phyloP scores from a whole-genome alignment of 2,329 filamentous ascomycete species.

The Chaetomium sp. region DNA sequence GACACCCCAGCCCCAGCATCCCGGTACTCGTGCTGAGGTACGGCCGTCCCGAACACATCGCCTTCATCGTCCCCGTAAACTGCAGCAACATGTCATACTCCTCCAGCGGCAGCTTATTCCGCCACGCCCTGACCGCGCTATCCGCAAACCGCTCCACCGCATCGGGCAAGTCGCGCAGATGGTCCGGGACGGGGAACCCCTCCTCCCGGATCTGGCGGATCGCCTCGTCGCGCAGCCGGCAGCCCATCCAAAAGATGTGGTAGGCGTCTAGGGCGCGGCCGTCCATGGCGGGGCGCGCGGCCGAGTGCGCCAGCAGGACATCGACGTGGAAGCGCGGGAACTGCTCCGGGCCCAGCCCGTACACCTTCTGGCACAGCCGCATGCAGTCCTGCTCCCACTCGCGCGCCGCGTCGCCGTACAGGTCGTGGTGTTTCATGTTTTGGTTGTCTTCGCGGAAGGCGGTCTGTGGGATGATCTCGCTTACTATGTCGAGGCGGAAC shows the following conservation, averaged over 20 bases:
- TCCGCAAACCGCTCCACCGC: conserved; percentile 1
- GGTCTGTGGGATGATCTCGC: conserved; percentile 1
- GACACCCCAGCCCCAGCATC: conserved; percentile 3
- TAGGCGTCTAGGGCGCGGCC: background rate
- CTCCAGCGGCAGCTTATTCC: background rate
- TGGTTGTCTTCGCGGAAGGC: conserved; percentile 1
- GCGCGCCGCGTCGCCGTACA: conserved; percentile 6
- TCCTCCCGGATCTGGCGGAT: background rate
- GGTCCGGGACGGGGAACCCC: background rate
- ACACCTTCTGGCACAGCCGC: conserved; percentile 1
- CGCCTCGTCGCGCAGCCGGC: background rate
- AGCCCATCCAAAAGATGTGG: conserved; percentile 4
- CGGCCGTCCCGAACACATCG: background rate
- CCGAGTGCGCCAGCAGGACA: background rate
- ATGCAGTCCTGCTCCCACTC: conserved; percentile 7
- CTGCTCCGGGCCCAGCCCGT: conserved; percentile 1
- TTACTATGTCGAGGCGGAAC: background rate
- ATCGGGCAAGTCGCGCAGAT: background rate
- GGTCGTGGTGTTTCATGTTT: conserved; percentile 2
- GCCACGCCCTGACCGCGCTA: background rate
- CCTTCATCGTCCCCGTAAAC: background rate
- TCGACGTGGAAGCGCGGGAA: conserved; percentile 1
- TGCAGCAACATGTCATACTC: background rate
- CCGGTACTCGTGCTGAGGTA: background rate
- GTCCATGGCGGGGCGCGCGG: background rate